These are phyloP conservation scores for Bacidia gigantensis DNA, from an alignment of 495 filamentous ascomycete species.

Conservation along the genomic window DNA sequence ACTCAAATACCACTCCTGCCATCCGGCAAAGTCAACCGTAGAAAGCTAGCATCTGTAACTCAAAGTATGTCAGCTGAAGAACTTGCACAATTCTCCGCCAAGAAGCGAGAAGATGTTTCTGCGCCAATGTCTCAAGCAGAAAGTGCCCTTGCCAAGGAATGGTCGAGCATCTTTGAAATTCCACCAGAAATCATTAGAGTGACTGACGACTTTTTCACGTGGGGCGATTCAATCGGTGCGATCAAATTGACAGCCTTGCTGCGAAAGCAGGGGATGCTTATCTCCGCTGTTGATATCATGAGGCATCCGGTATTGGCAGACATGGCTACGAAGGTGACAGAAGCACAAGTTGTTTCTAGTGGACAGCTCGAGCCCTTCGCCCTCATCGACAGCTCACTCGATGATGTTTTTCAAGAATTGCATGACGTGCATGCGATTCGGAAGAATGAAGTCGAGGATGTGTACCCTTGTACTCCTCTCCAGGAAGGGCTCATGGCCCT, in stretches of 20 bases:
- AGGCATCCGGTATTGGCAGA: not conserved
- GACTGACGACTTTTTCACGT: conserved; percentile 35
- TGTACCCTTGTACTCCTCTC: conserved; percentile 46
- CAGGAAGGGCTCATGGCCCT: conserved; percentile 45
- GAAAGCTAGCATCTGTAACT: conserved; percentile 20
- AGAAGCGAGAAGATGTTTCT: not conserved
- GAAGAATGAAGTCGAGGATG: conserved; percentile 32
- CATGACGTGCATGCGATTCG: not conserved
- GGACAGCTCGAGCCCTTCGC: conserved; percentile 3
- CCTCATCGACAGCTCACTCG: conserved; percentile 2
- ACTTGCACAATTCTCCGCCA: conserved; percentile 3
- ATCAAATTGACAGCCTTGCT: conserved; percentile 32
- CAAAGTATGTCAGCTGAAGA: too few relatives aligned
- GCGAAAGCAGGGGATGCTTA: conserved; percentile 22
- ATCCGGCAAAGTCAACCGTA: conserved; percentile 31
- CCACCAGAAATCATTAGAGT: conserved; percentile 25
- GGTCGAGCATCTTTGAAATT: conserved; percentile 33
- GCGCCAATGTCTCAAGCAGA: conserved; percentile 23
- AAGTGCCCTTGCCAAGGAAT: conserved; percentile 28
- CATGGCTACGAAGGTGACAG: not conserved
- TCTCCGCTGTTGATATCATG: conserved; percentile 35
- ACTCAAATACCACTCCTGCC: conserved; percentile 23
- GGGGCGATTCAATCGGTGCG: conserved; percentile 33
- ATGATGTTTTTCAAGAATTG: not conserved
- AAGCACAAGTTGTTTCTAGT: not conserved